phyloP scores from a whole-genome alignment of 2,329 filamentous ascomycete species.

The Pseudogymnoascus sp. region DNA sequence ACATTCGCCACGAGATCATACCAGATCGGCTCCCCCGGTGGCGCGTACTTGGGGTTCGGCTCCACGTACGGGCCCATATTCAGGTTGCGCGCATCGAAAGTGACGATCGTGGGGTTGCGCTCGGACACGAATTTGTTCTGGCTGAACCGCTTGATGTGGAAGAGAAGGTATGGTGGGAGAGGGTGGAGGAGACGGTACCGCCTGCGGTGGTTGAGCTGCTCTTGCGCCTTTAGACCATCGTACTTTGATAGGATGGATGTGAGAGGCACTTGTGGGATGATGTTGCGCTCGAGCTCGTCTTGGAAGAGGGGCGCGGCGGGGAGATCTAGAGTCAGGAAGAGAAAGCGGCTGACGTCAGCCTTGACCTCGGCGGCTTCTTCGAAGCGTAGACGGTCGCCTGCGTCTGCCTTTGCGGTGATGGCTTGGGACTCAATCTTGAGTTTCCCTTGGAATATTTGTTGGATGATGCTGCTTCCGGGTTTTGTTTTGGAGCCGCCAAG shows the following conservation, averaged over 20 bases:
- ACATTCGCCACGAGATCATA: constrained; percentile 97
- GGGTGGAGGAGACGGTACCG: constrained; percentile 87
- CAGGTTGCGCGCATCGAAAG: constrained; percentile 77
- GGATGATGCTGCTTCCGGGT: constrained; percentile 76
- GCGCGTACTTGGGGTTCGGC: constrained; percentile 66
- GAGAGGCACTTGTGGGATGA: constrained; percentile 87
- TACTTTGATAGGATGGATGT: constrained; percentile 83
- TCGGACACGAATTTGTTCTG: constrained; percentile 95
- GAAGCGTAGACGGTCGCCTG: constrained; percentile 80
- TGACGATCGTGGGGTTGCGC: constrained; percentile 96
- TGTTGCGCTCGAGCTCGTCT: constrained; percentile 88
- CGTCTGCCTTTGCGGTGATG: constrained; percentile 85
- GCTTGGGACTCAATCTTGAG: constrained; percentile 89
- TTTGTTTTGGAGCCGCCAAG: constrained; percentile 86
- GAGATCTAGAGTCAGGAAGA: constrained; percentile 88
- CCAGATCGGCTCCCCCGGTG: constrained; percentile 73
- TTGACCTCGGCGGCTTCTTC: constrained; percentile 82
- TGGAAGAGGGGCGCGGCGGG: constrained; percentile 91
- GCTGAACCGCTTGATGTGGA: constrained; percentile 96
- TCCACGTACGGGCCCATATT: constrained; percentile 90
- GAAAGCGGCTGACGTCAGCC: constrained; percentile 69
- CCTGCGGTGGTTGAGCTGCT: constrained; percentile 80
- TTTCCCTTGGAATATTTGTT: constrained; percentile 87
- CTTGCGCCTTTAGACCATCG: constrained; percentile 79
- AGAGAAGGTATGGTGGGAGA: constrained; percentile 80